Evolutionary conservation across 352 stramenopile genomes (phyloP), one percentile per base, ranked within the genome.

Genomic region (Phytophthora tubulina): DNA sequence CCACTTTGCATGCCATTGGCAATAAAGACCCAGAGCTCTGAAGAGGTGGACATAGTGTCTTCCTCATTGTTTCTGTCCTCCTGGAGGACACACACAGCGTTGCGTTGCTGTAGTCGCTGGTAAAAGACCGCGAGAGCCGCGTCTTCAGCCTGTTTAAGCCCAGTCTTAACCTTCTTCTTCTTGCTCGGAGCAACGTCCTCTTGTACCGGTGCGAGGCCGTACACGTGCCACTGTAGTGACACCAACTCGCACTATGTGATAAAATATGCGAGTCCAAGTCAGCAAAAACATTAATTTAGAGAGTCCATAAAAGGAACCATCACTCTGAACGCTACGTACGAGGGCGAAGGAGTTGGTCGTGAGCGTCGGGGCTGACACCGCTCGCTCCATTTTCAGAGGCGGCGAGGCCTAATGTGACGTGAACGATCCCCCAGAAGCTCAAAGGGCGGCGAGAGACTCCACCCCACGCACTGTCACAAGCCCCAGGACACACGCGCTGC

Each of bases 161-260:
- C 65, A 7, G 41, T 67, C 32, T 64, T 78, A n/a, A 13, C 39
- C 35, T 63, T 51, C 31, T 56, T 74, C 38, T 68, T 59, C 53
- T 44, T 72, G 14, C 15, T 51, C 5, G 13, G 7, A 6, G 13
- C 8, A 14, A 15, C 15, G 2, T 56, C 39, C 5, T 75, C 39
- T 33, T 59, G 42, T 1, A 44, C 32, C 35, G 67, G 33, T 9
- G 44, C 31, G 3, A 70, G 60, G 48, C 51, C 44, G 51, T 85
- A 90, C 31, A 86, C 80, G 42, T 84, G 81, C 82, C 82, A 90
- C 66, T 89, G 65, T 15, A 90, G 63, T 42, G 75, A 77, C 21
- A 68, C 42, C 41, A 90, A 50, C 13, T 85, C 67, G 31, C 82
- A 85, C 82, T 90, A 17, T 32, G 10, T 49, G 4, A 70, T 62